Conservation (phyloP, 2,329 filamentous ascomycete species). For the Colletotrichum cuscutae region DNA sequence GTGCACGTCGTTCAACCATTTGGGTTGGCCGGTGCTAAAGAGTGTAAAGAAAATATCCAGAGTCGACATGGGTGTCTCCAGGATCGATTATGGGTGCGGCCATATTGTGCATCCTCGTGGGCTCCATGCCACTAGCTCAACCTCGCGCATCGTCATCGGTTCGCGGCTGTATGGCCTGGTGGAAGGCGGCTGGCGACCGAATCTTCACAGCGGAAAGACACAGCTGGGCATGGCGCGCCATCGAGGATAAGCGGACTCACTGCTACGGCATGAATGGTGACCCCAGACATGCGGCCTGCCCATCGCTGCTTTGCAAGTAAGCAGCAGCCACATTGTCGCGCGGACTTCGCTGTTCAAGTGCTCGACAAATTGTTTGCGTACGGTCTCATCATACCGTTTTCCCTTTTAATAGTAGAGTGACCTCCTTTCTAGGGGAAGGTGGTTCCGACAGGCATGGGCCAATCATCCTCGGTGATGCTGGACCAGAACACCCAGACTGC, state of each 20-base stretch:
- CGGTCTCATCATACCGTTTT: not conserved
- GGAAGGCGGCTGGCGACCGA: not conserved
- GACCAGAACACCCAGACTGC: slow-evolving; percentile 97
- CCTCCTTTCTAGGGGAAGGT: slow-evolving; percentile 47
- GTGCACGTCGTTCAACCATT: not conserved
- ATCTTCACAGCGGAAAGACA: not conserved
- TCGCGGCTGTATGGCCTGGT: not conserved
- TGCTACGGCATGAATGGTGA: not conserved
- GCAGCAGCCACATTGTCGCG: not conserved
- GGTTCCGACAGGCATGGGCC: slow-evolving; percentile 71
- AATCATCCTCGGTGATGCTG: slow-evolving; percentile 98
- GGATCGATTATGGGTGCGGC: not conserved
- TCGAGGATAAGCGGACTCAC: not conserved
- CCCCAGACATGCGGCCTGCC: not conserved
- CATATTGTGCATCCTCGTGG: not conserved
- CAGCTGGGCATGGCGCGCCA: not conserved
- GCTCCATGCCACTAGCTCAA: not conserved
- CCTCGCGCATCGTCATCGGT: not conserved
- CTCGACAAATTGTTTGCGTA: not conserved
- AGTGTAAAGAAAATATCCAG: not conserved
- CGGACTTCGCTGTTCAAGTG: not conserved
- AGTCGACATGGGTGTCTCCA: not conserved
- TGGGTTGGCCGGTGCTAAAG: slow-evolving; percentile 1
- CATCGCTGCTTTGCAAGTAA: not conserved
- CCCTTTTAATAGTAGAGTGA: not conserved